phyloP scores from a whole-genome alignment of 2,329 filamentous ascomycete species.

The Gaeumannomyces sp. region DNA sequence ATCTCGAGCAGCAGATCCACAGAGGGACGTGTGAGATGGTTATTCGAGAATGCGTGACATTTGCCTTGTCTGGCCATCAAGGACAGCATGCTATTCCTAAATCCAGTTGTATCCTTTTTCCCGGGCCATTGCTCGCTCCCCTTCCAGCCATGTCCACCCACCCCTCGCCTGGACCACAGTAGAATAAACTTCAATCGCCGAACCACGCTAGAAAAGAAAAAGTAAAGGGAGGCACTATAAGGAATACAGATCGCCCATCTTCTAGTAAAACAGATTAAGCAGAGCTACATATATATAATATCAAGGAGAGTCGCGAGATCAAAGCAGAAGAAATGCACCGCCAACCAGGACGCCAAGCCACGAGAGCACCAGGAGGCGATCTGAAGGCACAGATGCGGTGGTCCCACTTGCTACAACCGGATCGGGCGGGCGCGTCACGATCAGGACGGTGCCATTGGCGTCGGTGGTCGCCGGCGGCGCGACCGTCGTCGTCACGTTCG shows the following conservation, averaged over 20 bases:
- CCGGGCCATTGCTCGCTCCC: too few relatives aligned
- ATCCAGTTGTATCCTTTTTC: too few relatives aligned
- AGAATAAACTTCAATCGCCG: too few relatives aligned
- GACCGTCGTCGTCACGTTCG: not conserved
- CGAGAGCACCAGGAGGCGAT: not conserved
- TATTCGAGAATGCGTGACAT: not conserved
- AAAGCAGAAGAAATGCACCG: not conserved
- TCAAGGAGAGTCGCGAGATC: not conserved
- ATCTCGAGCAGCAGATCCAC: not conserved
- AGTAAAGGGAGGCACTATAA: not conserved
- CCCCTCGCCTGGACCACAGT: not conserved
- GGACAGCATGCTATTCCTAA: too few relatives aligned
- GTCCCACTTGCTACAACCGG: not conserved
- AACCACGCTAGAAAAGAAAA: not conserved
- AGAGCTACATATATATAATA: not conserved
- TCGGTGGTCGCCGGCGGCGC: not conserved
- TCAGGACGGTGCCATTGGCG: not conserved
- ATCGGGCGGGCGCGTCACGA: not conserved
- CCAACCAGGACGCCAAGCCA: not conserved
- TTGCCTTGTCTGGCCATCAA: too few relatives aligned
- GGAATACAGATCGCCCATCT: too few relatives aligned
- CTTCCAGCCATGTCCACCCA: not conserved
- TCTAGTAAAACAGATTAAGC: not conserved
- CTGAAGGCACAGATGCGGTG: not conserved
- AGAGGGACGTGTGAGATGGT: not conserved